Percentiles rank a stretch among this genome's conserved stretches.
Evolutionary conservation across 2,329 filamentous ascomycete genomes (phyloP).

Genomic region (Cordyceps cicadae): DNA sequence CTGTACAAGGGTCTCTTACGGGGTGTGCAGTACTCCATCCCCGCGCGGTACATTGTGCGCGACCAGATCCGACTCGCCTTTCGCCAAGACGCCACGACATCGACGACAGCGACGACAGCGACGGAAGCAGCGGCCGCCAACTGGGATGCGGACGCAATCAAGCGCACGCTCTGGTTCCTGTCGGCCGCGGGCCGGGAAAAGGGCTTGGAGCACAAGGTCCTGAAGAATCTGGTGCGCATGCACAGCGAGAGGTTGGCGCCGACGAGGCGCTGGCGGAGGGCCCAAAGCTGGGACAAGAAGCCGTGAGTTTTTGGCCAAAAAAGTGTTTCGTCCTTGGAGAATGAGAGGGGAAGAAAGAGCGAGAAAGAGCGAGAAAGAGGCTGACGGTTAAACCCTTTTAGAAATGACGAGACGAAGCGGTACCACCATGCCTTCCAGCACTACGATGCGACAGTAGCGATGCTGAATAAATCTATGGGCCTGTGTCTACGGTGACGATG

Average conservation of each 20-base stretch:
- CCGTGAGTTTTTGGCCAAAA: constrained; percentile 18
- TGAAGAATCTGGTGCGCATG: constrained; percentile 56
- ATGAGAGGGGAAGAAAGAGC: neutral
- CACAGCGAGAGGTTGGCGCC: constrained; percentile 15
- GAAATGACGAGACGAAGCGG: constrained; percentile 16
- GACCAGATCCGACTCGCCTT: constrained; percentile 54
- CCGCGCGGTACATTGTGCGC: constrained; percentile 54
- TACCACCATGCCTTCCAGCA: constrained; percentile 40
- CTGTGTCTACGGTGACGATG: constrained; percentile 47
- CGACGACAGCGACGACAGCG: constrained; percentile 8
- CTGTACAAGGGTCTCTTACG: constrained; percentile 60
- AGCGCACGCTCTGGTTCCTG: constrained; percentile 63
- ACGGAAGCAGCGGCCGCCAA: constrained; percentile 7
- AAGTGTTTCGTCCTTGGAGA: neutral
- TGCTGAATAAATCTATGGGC: constrained; percentile 67
- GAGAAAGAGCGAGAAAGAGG: neutral
- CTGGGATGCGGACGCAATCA: constrained; percentile 40
- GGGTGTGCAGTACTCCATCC: constrained; percentile 63
- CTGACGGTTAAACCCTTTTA: constrained; percentile 5
- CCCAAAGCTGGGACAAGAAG: constrained; percentile 16
- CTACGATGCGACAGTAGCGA: constrained; percentile 61
- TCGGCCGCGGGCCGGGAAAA: constrained; percentile 52
- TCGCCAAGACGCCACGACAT: constrained; percentile 27
- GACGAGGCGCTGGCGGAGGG: constrained; percentile 16
- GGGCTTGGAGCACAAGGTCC: constrained; percentile 63